A percentile compares a stretch with the other conserved stretches of the same genome.
Evolutionary conservation across 208 protist genomes (phyloP).

Genomic region (Phytomonas sp.): DNA sequence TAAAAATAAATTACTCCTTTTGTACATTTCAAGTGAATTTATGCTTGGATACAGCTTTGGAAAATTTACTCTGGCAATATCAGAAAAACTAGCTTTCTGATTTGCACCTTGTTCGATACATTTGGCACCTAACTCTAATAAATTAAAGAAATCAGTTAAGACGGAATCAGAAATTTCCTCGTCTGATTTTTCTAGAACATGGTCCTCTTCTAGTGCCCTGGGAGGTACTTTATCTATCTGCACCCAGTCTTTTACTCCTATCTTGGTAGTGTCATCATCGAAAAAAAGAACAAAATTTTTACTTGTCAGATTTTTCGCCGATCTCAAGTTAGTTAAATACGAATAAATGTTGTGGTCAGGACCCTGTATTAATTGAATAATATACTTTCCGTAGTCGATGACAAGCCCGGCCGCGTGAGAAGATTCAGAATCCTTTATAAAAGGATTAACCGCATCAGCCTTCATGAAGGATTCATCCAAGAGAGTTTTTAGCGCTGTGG

Average conservation of each 20-base stretch:
- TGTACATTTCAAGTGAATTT: constrained; percentile 34
- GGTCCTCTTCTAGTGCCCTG: constrained; percentile 14
- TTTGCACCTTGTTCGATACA: constrained; percentile 12
- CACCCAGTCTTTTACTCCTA: constrained; percentile 15
- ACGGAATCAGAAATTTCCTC: constrained; percentile 44
- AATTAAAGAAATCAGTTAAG: constrained; percentile 31
- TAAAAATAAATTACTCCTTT: constrained; percentile 44
- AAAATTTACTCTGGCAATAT: constrained; percentile 62
- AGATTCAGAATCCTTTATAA: constrained; percentile 6
- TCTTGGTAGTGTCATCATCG: constrained; percentile 44
- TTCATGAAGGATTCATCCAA: constrained; percentile 9
- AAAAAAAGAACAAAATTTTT: constrained; percentile 49
- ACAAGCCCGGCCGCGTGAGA: constrained; percentile 13
- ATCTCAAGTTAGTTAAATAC: constrained; percentile 30
- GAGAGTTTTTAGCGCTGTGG: constrained; percentile 10
- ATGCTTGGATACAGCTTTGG: constrained; percentile 60
- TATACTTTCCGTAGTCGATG: constrained; percentile 63
- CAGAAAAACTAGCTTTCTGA: constrained; percentile 31
- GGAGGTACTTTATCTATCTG: constrained; percentile 52
- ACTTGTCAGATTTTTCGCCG: constrained; percentile 13
- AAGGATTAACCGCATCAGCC: constrained; percentile 11
- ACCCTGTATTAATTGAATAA: constrained; percentile 58
- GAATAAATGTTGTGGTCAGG: constrained; percentile 45
- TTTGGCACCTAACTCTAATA: constrained; percentile 33
- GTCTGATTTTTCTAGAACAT: constrained; percentile 25